Percentiles rank a stretch among this genome's conserved stretches.
Conservation (phyloP, 2,329 filamentous ascomycete species). For the Aspergillus udagawae region DNA sequence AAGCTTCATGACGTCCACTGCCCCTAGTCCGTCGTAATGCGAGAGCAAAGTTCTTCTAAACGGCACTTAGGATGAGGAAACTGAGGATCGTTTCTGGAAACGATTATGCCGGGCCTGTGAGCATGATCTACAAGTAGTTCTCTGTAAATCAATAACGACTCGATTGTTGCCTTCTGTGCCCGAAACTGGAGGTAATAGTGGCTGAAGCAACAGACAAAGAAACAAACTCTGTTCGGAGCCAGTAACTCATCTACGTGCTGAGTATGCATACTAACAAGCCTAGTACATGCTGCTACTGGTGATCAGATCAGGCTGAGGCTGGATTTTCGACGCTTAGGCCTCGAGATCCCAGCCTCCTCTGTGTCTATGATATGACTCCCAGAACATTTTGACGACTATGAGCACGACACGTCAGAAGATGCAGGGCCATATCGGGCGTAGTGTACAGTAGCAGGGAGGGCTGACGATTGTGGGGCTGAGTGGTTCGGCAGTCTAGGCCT, state of each 20-base stretch:
- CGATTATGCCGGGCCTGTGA: neutral
- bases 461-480: neutral
- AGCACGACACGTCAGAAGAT: neutral
- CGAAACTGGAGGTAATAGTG: neutral
- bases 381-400: neutral
- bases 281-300: no score
- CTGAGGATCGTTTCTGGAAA: neutral
- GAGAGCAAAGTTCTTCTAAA: neutral
- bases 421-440: neutral
- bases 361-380: no score
- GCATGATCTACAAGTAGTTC: neutral
- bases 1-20: neutral
- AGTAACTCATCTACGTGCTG: neutral
- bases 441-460: neutral
- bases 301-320: neutral
- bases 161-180: neutral
- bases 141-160: neutral
- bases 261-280: neutral
- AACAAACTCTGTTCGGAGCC: neutral
- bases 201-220: neutral
- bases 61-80: neutral
- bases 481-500: neutral
- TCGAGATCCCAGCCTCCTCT: neutral
- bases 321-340: neutral
- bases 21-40: neutral